Base-by-base conservation (phyloP, 2,329 filamentous ascomycete genomes). In the Graphilbum ipis-grandicollis region DNA sequence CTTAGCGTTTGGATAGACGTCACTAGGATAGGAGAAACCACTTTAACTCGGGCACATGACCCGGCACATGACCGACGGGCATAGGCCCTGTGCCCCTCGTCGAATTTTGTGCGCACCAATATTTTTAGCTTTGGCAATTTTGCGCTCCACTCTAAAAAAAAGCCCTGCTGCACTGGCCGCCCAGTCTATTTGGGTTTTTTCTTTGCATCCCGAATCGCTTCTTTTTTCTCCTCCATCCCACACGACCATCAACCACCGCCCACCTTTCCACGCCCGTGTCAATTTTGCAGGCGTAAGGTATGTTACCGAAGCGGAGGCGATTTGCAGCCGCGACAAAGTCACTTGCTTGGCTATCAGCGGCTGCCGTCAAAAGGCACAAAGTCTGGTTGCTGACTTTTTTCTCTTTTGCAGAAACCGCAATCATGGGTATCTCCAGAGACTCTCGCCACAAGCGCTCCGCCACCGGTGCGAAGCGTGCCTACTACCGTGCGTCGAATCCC, bases 401-500 rank as follows among this genome's bases (percentile, higher is more conserved):
- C 19, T 28, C 22, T 23, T 39, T 49, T 54, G 49, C 62, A 78
- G 71, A 71, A 69, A 71, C 68, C 68, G 77, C 76, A 80, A 82
- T 78, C 71, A 88, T 88, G 81, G 82, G 90, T 98, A 96, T 98
- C 73, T 94, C 88, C 69, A 83, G 90, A 73, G 88, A 96, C 72
- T 93, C 85, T 65, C 85, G 90, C 73, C 90, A 98, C 79, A 98
- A 98, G 82, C 86, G 90, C 71, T 86, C 85, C 68, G 86, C 88
- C 66, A 82, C 92, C 65, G 92, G 90, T 75, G 90, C 92, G 60
- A 98, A 98, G 81, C 79, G 81, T 64, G 73, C 81, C 68, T 80
- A 78, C 70, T 90, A 88, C 76, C 76, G 82, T 78, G 69, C 69
- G 74, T 79, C 46, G 37, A 59, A 50, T 47, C 56, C 37, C 31